Evolutionary conservation across 192 early-diverging fungal genomes (phyloP).

Genomic region (Cladochytrium replicatum): DNA sequence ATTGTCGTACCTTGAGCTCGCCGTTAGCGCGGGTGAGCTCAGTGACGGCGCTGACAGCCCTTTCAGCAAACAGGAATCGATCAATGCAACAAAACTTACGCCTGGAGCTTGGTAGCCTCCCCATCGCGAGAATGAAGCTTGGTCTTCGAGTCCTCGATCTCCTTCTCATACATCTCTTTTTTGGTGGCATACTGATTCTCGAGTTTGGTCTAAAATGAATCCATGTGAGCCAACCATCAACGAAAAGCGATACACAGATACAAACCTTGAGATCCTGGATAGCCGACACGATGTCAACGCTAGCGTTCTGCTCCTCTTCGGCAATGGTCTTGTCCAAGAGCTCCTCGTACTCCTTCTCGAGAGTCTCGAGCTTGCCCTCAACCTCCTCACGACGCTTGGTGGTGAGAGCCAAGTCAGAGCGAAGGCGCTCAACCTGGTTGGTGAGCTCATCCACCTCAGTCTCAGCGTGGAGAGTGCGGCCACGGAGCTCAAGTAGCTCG

Average conservation of each 20-base stretch:
- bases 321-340: conserved; percentile 68
- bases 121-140: conserved; percentile 55
- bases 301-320: conserved; percentile 39
- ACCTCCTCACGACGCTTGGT: conserved; percentile 54
- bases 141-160: conserved; percentile 59
- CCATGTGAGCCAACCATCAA: not conserved
- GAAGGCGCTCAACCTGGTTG: conserved; percentile 12
- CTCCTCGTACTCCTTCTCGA: conserved; percentile 78
- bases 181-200: conserved; percentile 78
- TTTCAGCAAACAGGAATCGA: too few species aligned
- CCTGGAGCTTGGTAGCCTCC: conserved; percentile 21
- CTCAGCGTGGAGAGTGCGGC: conserved; percentile 51
- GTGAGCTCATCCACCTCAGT: conserved; percentile 45
- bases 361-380: conserved; percentile 52
- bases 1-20: too few species aligned
- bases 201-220: conserved; percentile 47
- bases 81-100: conserved; percentile 6
- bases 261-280: conserved; percentile 58
- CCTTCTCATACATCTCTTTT: conserved; percentile 59
- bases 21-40: too few species aligned
- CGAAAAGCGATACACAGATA: too few species aligned
- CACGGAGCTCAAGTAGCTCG: conserved; percentile 61
- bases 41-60: too few species aligned
- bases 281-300: conserved; percentile 30
- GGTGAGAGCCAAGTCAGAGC: conserved; percentile 47